Conservation (phyloP, 805 yeast genomes). For the Barnettozyma californica region DNA sequence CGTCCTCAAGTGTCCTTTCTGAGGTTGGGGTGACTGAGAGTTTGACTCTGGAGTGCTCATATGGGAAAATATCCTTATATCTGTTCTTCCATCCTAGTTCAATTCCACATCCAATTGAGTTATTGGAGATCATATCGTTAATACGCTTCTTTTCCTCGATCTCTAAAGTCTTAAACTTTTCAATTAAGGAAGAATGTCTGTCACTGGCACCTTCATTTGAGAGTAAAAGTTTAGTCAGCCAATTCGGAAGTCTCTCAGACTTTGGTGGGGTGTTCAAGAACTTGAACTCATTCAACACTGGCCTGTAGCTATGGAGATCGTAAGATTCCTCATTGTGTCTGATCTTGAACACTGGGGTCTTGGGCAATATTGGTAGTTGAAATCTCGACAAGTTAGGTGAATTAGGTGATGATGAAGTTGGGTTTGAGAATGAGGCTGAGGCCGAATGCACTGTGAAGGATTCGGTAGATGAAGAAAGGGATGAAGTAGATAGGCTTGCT, state of each 20-base stretch:
- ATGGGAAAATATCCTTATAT: conserved; percentile 84
- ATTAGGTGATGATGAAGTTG: conserved; percentile 19
- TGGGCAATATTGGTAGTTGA: conserved; percentile 41
- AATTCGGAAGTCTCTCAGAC: conserved; percentile 37
- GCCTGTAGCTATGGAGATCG: conserved; percentile 16
- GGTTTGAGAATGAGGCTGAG: conserved; percentile 3
- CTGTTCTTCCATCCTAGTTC: conserved; percentile 80
- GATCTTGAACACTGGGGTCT: conserved; percentile 40
- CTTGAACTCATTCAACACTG: conserved; percentile 20
- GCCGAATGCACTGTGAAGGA: conserved; percentile 7
- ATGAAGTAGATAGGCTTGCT: conserved; percentile 12
- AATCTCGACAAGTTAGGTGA: conserved; percentile 41
- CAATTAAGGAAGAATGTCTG: conserved; percentile 29
- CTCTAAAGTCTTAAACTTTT: conserved; percentile 63
- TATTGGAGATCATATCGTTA: conserved; percentile 31
- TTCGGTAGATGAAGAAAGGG: conserved; percentile 4
- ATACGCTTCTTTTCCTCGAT: conserved; percentile 63
- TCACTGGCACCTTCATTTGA: conserved; percentile 16
- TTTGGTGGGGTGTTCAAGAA: conserved; percentile 8
- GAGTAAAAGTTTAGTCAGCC: conserved; percentile 38
- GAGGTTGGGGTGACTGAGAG: conserved; percentile 27
- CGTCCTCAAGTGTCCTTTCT: conserved; percentile 12
- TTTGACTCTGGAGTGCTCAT: conserved; percentile 77
- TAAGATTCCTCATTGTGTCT: conserved; percentile 49
- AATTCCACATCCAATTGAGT: conserved; percentile 45